These are phyloP conservation scores for Acanthamoeba triangularis DNA, from an alignment of 208 protist genomes.

Conservation along the genomic window DNA sequence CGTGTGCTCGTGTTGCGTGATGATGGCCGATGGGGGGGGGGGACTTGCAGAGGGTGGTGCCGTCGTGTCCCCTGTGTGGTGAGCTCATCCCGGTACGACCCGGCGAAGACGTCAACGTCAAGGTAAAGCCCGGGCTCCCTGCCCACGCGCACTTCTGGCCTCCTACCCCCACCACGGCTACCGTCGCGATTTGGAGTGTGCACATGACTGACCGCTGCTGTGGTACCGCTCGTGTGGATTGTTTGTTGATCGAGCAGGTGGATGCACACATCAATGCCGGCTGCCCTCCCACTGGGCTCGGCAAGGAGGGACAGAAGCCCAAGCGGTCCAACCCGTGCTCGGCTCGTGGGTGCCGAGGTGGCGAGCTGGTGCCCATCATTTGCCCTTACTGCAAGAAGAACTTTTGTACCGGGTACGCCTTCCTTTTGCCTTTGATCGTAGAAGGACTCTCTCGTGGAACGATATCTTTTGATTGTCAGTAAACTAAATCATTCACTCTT, in stretches of 20 bases:
- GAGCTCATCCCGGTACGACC: not conserved
- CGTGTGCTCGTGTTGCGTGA: not conserved
- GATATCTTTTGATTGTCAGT: too few species aligned
- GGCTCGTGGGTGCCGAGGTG: not conserved
- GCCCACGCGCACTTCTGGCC: not conserved
- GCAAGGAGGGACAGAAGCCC: conserved; percentile 18
- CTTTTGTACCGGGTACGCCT: conserved; percentile 31
- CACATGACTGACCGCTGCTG: not conserved
- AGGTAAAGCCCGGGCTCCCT: not conserved
- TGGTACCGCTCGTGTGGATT: not conserved
- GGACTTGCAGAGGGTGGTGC: not conserved
- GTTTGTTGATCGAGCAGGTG: not conserved
- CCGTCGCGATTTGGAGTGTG: not conserved
- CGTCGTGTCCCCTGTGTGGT: conserved; percentile 32
- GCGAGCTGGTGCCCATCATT: conserved; percentile 57
- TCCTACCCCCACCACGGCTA: not conserved
- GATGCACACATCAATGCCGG: conserved; percentile 49
- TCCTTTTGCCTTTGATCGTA: too few species aligned
- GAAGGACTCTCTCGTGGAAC: too few species aligned
- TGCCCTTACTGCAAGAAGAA: conserved; percentile 60
- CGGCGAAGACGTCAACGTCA: conserved; percentile 36
- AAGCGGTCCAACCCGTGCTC: conserved; percentile 54
- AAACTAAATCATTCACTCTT: not conserved
- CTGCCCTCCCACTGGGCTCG: conserved; percentile 14
- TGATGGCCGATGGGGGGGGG: not conserved